phyloP scores from a whole-genome alignment of 2,329 filamentous ascomycete species.

The Magnaporthiopsis poae region DNA sequence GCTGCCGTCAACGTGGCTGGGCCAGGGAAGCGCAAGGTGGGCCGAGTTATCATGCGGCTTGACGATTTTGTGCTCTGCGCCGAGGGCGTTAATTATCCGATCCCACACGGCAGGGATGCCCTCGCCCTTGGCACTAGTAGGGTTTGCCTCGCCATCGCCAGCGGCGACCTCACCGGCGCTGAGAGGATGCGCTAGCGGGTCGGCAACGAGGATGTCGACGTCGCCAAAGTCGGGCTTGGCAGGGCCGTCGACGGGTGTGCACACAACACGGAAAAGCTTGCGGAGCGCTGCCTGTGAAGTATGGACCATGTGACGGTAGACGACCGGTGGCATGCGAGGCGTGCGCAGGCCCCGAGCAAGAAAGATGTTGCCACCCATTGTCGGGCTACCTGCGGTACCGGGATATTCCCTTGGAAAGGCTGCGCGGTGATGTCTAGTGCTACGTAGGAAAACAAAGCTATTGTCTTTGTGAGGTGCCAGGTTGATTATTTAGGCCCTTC shows the following conservation, averaged over 20 bases:
- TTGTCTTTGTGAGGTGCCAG: too few relatives aligned
- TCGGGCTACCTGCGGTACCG: too few relatives aligned
- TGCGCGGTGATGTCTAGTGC: too few relatives aligned
- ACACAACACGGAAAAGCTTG: slow-evolving; percentile 43
- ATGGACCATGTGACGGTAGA: slow-evolving; percentile 46
- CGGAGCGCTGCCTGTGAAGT: slow-evolving; percentile 37
- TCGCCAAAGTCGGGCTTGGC: slow-evolving; percentile 61
- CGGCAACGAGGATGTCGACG: slow-evolving; percentile 56
- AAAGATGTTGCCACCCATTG: slow-evolving; percentile 61
- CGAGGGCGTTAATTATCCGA: slow-evolving; percentile 31
- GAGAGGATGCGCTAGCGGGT: slow-evolving; percentile 16
- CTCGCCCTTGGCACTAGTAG: background rate
- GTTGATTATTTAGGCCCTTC: too few relatives aligned
- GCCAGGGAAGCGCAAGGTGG: slow-evolving; percentile 47
- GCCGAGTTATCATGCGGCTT: slow-evolving; percentile 20
- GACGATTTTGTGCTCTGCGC: slow-evolving; percentile 31
- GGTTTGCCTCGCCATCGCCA: background rate
- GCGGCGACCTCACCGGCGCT: background rate
- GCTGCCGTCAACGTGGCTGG: slow-evolving; percentile 6
- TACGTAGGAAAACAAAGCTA: too few relatives aligned
- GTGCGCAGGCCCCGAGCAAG: slow-evolving; percentile 40
- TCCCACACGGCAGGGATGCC: slow-evolving; percentile 11
- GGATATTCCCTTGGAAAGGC: too few relatives aligned
- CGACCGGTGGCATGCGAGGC: slow-evolving; percentile 51
- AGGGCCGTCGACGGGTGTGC: slow-evolving; percentile 57